Conservation (phyloP, 2,329 filamentous ascomycete genomes). For the Botryosphaeria dothidea region DNA sequence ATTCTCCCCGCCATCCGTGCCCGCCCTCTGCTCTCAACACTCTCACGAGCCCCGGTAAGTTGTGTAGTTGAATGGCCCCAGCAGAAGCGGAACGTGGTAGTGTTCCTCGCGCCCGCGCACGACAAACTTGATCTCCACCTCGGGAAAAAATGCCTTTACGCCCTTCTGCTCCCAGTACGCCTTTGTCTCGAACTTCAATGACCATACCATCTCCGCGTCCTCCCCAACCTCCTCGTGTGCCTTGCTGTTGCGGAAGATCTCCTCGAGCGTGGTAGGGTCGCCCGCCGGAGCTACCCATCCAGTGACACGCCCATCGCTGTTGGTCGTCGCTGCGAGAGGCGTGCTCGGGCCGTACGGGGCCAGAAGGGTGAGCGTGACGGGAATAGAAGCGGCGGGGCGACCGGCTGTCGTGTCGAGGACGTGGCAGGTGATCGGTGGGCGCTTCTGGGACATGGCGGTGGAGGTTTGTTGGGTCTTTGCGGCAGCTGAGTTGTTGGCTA, state of each 20-base stretch:
- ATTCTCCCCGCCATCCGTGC: background rate
- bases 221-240: conserved; percentile 23
- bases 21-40: background rate
- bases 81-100: conserved; percentile 76
- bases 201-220: conserved; percentile 59
- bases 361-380: conserved; percentile 62
- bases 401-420: conserved; percentile 80
- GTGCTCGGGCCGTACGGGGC: conserved; percentile 34
- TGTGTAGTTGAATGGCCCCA: conserved; percentile 78
- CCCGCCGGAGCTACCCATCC: conserved; percentile 52
- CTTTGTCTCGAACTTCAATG: conserved; percentile 71
- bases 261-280: conserved; percentile 16
- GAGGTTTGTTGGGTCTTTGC: background rate
- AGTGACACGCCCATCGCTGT: conserved; percentile 73
- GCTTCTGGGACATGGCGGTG: conserved; percentile 17
- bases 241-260: conserved; percentile 19
- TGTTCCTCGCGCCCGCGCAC: conserved; percentile 58
- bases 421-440: conserved; percentile 75
- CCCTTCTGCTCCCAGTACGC: conserved; percentile 66
- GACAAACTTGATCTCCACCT: conserved; percentile 57
- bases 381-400: conserved; percentile 65
- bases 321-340: conserved; percentile 53
- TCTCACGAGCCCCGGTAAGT: conserved; percentile 75
- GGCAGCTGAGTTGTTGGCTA: conserved; percentile 10
- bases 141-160: conserved; percentile 57